These are phyloP conservation scores for Volvox carteri DNA, from an alignment of 163 green algal genomes.

Conservation along the genomic window DNA sequence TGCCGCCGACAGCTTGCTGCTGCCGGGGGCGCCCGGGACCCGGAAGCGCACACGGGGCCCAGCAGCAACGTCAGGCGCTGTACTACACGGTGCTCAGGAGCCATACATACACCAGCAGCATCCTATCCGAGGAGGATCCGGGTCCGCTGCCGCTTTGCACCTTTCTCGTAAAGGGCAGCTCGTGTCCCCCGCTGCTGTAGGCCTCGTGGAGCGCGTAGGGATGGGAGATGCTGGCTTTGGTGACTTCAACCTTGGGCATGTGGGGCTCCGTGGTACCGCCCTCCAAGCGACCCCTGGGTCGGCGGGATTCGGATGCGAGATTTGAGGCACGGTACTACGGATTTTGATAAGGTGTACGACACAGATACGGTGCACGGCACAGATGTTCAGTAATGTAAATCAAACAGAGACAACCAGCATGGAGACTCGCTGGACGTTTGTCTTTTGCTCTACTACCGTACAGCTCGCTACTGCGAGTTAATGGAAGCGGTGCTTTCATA, in stretches of 20 bases:
- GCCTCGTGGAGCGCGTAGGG: slow-evolving; percentile 63
- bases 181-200: slow-evolving; percentile 24
- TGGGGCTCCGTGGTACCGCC: slow-evolving; percentile 63
- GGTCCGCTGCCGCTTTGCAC: neutral
- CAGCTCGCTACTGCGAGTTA: too few relatives aligned
- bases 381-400: too few relatives aligned
- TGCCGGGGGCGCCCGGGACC: too few relatives aligned
- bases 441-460: too few relatives aligned
- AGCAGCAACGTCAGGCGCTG: neutral
- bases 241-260: slow-evolving; percentile 59
- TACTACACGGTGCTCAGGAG: neutral
- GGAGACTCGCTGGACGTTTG: too few relatives aligned
- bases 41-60: neutral
- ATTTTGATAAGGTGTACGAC: too few relatives aligned
- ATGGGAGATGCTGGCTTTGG: slow-evolving; percentile 61
- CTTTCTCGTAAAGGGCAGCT: slow-evolving; percentile 56
- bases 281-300: slow-evolving; percentile 61
- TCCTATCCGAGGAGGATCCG: neutral
- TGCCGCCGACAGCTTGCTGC: neutral
- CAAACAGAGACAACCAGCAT: too few relatives aligned
- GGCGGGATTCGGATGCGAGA: neutral
- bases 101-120: too few relatives aligned
- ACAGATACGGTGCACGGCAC: too few relatives aligned
- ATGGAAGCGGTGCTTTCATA: too few relatives aligned
- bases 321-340: too few relatives aligned